These are phyloP conservation scores for Paxillus ammoniavirescens DNA, from an alignment of 768 basidiomycete species.

Conservation along the genomic window DNA sequence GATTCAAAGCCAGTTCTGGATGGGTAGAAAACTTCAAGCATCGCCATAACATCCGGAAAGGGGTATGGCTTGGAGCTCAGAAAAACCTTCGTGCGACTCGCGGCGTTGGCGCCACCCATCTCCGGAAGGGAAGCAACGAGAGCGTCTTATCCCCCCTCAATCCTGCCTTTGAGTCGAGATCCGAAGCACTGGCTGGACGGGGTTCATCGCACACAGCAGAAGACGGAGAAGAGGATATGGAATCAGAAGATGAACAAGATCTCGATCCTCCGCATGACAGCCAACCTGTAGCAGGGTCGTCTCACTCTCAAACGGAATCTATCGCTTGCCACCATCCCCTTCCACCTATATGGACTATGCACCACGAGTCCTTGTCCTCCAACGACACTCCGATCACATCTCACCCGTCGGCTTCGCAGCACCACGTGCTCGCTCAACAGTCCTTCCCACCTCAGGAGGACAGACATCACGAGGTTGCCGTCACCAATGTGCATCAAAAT, in stretches of 20 bases:
- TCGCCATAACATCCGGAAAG: conserved; percentile 72
- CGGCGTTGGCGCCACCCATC: conserved; percentile 29
- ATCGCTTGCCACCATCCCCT: conserved; percentile 29
- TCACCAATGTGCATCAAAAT: conserved; percentile 25
- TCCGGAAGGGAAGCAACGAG: conserved; percentile 37
- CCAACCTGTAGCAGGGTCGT: conserved; percentile 27
- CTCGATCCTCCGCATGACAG: conserved; percentile 24
- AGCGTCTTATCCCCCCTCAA: conserved; percentile 39
- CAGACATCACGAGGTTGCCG: conserved; percentile 25
- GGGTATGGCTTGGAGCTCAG: conserved; percentile 50
- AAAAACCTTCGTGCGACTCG: conserved; percentile 32
- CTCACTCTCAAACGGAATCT: conserved; percentile 26
- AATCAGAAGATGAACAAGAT: conserved; percentile 35
- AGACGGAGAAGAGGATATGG: conserved; percentile 35
- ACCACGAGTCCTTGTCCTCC: conserved; percentile 28
- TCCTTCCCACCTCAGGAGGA: conserved; percentile 27
- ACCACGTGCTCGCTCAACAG: conserved; percentile 29
- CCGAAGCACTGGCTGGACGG: conserved; percentile 27
- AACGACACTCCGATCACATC: conserved; percentile 31
- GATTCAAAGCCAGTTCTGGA: conserved; percentile 89
- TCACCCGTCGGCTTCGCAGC: conserved; percentile 26
- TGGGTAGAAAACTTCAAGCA: conserved; percentile 94
- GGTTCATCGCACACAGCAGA: conserved; percentile 29
- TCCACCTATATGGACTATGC: conserved; percentile 34
- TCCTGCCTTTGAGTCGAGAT: conserved; percentile 36